Evolutionary conservation across 2,329 filamentous ascomycete species (phyloP), one percentile per base, ranked within the genome.

Genomic region (Pseudogymnoascus sp.): DNA sequence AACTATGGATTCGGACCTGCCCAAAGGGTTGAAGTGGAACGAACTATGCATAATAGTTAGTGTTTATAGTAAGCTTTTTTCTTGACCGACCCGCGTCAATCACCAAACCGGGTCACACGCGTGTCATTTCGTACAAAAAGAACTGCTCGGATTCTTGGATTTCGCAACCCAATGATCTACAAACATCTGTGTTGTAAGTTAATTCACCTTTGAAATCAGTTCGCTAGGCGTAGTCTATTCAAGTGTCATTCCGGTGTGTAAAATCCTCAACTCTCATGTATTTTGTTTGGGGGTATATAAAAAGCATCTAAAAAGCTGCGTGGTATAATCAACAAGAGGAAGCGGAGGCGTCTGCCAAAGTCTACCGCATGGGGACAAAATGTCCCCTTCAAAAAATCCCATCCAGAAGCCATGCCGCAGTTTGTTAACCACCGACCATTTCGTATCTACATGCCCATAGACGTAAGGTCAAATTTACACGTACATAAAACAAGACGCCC

Each of bases 201-300:
- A 31, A 31, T 31, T 47, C 44, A 50, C 13, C n/a, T 10, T 50
- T 31, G 8, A 31, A 31, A 50, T 13, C 7, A 31, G 2, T 15
- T 15, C 44, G 15, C 4, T 3, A 50, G n/a, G 3, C 5, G 24
- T 6, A 17, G 13, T 1, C 26, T 2, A 29, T 31, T 6, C 7
- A 50, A 3, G 4, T 17, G 31, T 17, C 26, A 15, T 50, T 10
- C 8, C 13, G 31, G n/a, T 5, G 8, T 31, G 44, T 31, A 15
- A 31, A 50, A 31, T 31, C 1, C 26, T 50, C 44, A 50, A 50
- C 8, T 47, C 41, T 50, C 44, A 31, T 50, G 24, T 50, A 50
- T 41, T 50, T 50, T 50, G n/a, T 50, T 50, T 31, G n/a, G 44
- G 35, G 44, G 44, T 50, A 50, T 50, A 50, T 50, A 50, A 50